Evolutionary conservation across 345 rosid species (phyloP).

Genomic region (Eucalyptus regnans): DNA sequence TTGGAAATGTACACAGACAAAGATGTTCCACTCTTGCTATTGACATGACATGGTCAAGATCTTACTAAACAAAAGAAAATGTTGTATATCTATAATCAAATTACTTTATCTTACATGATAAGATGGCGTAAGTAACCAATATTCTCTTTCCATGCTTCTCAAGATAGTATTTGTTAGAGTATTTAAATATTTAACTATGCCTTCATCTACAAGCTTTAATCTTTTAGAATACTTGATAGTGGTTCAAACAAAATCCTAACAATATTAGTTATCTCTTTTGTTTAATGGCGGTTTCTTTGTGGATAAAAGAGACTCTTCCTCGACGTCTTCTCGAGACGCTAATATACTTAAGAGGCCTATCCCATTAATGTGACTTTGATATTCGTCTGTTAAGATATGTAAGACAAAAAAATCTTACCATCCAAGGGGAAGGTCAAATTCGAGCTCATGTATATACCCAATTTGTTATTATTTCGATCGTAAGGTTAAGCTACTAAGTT

Average conservation of each 20-base stretch:
- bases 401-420: not conserved
- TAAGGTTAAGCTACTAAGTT: not conserved
- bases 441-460: not conserved
- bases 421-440: not conserved
- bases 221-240: not conserved
- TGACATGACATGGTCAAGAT: not conserved
- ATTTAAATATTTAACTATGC: no score
- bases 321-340: not conserved
- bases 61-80: not conserved
- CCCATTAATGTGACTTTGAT: not conserved
- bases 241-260: not conserved
- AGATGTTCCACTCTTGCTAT: not conserved
- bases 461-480: not conserved
- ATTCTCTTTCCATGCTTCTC: not conserved
- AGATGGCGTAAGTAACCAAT: not conserved
- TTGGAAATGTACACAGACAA: not conserved
- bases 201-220: not conserved
- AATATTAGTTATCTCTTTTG: not conserved
- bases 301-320: not conserved
- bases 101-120: not conserved
- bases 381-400: not conserved
- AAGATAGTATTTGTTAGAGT: not conserved
- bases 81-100: not conserved
- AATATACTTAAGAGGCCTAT: not conserved
- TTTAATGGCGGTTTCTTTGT: not conserved